A percentile compares a stretch with the other conserved stretches of the same genome.
These are phyloP conservation scores for Thermoascus crustaceus DNA, from an alignment of 2,329 filamentous ascomycete genomes.

Conservation along the genomic window DNA sequence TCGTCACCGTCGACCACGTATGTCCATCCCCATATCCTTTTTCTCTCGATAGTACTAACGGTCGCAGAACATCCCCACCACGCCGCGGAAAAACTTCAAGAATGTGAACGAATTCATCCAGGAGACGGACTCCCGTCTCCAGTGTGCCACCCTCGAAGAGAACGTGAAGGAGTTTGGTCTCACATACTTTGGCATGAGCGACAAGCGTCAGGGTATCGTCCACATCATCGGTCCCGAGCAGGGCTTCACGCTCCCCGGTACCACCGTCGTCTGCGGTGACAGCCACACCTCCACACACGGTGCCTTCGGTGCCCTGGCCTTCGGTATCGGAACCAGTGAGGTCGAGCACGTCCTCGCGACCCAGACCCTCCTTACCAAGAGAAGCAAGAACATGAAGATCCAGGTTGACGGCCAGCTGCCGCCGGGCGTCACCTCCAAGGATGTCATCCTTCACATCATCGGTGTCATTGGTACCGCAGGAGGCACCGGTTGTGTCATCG, in stretches of 20 bases:
- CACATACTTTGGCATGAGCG: slow-evolving; percentile 92
- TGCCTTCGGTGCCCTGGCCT: slow-evolving; percentile 88
- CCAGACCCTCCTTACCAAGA: slow-evolving; percentile 86
- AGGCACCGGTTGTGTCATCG: slow-evolving; percentile 88
- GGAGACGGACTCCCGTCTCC: slow-evolving; percentile 84
- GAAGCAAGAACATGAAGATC: slow-evolving; percentile 98
- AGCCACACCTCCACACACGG: slow-evolving; percentile 97
- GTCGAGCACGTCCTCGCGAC: slow-evolving; percentile 97
- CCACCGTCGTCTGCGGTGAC: slow-evolving; percentile 95
- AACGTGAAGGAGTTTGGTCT: slow-evolving; percentile 96
- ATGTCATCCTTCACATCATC: slow-evolving; percentile 87
- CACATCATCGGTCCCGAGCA: slow-evolving; percentile 98
- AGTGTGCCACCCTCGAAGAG: slow-evolving; percentile 92
- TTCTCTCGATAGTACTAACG: neutral
- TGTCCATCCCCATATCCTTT: slow-evolving; percentile 25
- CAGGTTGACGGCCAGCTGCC: slow-evolving; percentile 86
- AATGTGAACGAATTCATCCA: slow-evolving; percentile 90
- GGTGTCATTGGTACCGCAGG: slow-evolving; percentile 91
- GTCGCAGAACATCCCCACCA: slow-evolving; percentile 79
- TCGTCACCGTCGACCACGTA: slow-evolving; percentile 96
- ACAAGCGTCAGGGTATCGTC: slow-evolving; percentile 96
- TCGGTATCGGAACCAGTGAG: slow-evolving; percentile 96
- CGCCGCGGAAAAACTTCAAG: slow-evolving; percentile 84
- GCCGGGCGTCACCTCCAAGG: slow-evolving; percentile 91
- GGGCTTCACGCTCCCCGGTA: slow-evolving; percentile 94